Conservation (phyloP, 257 asterid species). For the Fraxinus excelsior region DNA sequence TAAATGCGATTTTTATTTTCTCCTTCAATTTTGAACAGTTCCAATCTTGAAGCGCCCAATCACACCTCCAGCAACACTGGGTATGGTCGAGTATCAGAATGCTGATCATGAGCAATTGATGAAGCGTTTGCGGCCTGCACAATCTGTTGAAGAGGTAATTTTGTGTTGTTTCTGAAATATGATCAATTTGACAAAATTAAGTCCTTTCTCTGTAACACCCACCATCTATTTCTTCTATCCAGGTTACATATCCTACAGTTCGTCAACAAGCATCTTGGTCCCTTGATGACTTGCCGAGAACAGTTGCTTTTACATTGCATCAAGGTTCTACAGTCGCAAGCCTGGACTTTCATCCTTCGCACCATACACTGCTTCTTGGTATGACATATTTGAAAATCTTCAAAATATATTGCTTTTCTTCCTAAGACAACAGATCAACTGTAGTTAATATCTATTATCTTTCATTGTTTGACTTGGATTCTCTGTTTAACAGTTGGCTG, state of each 20-base stretch:
- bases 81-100: conserved; percentile 85
- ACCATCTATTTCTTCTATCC: conserved; percentile 25
- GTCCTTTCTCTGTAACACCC: conserved; percentile 11
- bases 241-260: conserved; percentile 90
- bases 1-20: conserved; percentile 18
- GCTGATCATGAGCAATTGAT: conserved; percentile 93
- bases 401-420: conserved; percentile 2
- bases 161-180: conserved; percentile 21
- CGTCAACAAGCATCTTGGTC: conserved; percentile 90
- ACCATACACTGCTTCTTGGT: conserved; percentile 86
- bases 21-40: conserved; percentile 45
- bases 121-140: conserved; percentile 94
- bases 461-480: conserved; percentile 16
- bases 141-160: conserved; percentile 90
- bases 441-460: conserved; percentile 1
- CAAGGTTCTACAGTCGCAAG: conserved; percentile 85
- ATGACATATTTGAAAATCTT: conserved; percentile 25
- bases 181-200: neutral
- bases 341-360: conserved; percentile 96
- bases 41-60: conserved; percentile 87
- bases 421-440: neutral
- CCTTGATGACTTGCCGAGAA: conserved; percentile 88
- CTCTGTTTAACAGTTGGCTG: conserved; percentile 70
- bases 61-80: conserved; percentile 91
- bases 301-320: conserved; percentile 81